A percentile compares a stretch with the other conserved stretches of the same genome.
Evolutionary conservation across 176 grass and related monocot genomes (phyloP).

Genomic region (barley (Hordeum vulgare)): DNA sequence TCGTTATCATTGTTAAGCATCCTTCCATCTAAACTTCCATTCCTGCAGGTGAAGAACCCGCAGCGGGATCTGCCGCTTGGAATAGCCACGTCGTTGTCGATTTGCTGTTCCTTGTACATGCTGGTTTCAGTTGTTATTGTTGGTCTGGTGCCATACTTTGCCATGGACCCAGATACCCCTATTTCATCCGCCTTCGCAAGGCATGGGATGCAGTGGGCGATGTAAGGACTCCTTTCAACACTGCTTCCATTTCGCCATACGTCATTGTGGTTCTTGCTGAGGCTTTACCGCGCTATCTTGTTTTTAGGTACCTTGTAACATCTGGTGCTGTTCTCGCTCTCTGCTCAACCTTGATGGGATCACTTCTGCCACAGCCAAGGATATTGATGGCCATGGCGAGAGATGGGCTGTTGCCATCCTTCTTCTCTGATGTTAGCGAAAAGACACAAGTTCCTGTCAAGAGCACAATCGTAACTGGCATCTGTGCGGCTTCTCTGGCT

Average conservation of each 20-base stretch:
- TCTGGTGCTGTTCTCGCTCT: slow-evolving; percentile 77
- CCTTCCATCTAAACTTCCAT: background rate
- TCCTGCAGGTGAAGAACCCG: slow-evolving; percentile 66
- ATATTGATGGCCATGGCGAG: slow-evolving; percentile 89
- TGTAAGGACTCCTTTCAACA: slow-evolving; percentile 22
- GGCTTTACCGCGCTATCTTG: background rate
- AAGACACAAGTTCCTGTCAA: slow-evolving; percentile 85
- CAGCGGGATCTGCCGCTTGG: slow-evolving; percentile 70
- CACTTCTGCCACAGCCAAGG: slow-evolving; percentile 81
- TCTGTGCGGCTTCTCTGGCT: slow-evolving; percentile 55
- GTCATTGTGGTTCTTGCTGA: slow-evolving; percentile 5
- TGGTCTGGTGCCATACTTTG: slow-evolving; percentile 78
- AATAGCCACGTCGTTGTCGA: slow-evolving; percentile 48
- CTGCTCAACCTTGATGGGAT: slow-evolving; percentile 71
- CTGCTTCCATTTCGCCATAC: background rate
- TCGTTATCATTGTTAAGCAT: background rate
- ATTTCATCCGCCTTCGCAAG: slow-evolving; percentile 67
- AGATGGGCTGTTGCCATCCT: slow-evolving; percentile 65
- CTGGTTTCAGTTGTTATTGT: slow-evolving; percentile 74
- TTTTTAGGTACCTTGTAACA: slow-evolving; percentile 68
- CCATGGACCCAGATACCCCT: slow-evolving; percentile 83
- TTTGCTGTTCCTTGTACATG: slow-evolving; percentile 81
- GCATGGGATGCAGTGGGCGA: slow-evolving; percentile 75
- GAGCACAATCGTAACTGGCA: slow-evolving; percentile 76
- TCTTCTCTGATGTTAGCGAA: slow-evolving; percentile 67